Evolutionary conservation across 2,329 filamentous ascomycete species (phyloP), one percentile per base, ranked within the genome.

Genomic region (Metarhizium humberi): DNA sequence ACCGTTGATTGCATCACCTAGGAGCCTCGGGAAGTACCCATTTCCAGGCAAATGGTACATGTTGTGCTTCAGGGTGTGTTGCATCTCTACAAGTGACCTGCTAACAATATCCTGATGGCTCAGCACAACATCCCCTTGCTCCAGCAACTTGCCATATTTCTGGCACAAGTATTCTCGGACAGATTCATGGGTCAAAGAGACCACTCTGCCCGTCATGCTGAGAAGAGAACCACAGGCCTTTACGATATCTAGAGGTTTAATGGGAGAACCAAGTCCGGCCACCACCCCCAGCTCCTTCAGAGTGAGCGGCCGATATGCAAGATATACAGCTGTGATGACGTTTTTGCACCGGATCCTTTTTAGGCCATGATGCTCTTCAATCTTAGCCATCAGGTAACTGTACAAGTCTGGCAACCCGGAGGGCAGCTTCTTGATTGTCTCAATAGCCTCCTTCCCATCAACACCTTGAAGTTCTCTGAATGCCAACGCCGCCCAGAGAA

Each of bases 151-250:
- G 10, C 16, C 42, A 47, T 55, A 58, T 58, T 2, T 62, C 50
- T 30, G 57, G 20, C 6, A 55, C 3, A 76, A 51, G 58, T 64
- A 74, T 38, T 77, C 74, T 52, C 75, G 74, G 3, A 71, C 74
- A 8, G 73, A 76, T 55, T 75, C 69, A 55, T 78, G 73, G 0
- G 76, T 63, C 49, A 76, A 69, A 42, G 66, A 71, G 11, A 76
- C 55, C 0, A 34, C 60, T 2, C 34, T 58, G 0, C 68, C 58
- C 36, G 61, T 62, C 18, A 71, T 30, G 1, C 66, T 71, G 1
- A 76, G 63, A 47, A 67, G 56, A 20, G 69, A 76, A 14, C 73
- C 69, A 58, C 71, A 76, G 11, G 56, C 40, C 16, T 58, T 52
- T 18, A 75, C 61, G 25, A 73, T 54, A 36, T 38, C 16, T 36